Conservation (phyloP, 805 yeast genomes). For the Hanseniaspora taiwanica region DNA sequence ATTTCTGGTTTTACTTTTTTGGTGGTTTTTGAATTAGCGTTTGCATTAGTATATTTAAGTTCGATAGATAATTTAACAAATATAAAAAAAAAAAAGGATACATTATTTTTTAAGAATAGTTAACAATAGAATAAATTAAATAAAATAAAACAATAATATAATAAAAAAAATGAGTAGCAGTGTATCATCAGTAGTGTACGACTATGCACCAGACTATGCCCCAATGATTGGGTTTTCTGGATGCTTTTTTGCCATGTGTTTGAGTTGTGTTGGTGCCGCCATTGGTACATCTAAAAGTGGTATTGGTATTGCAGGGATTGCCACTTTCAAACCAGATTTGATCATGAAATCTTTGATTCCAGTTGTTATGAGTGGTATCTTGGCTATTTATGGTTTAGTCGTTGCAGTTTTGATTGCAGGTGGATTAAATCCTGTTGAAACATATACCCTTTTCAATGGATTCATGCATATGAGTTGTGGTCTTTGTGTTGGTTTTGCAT, state of each 20-base stretch:
- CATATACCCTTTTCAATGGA: slow-evolving; percentile 86
- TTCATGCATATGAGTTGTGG: slow-evolving; percentile 97
- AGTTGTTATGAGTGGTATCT: slow-evolving; percentile 95
- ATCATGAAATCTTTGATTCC: slow-evolving; percentile 94
- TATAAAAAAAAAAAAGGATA: too few species aligned
- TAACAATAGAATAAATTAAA: too few species aligned
- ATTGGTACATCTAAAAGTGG: slow-evolving; percentile 98
- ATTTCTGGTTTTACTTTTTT: too few species aligned
- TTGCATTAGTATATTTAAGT: too few species aligned
- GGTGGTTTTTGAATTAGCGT: too few species aligned
- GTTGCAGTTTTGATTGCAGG: slow-evolving; percentile 94
- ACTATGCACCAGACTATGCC: slow-evolving; percentile 80
- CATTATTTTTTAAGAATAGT: too few species aligned
- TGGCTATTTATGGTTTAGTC: slow-evolving; percentile 92
- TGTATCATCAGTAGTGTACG: slow-evolving; percentile 26
- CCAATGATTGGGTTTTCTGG: slow-evolving; percentile 98
- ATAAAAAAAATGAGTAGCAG: not conserved
- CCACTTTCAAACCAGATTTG: slow-evolving; percentile 92
- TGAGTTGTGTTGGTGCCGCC: slow-evolving; percentile 96
- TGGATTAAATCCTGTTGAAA: slow-evolving; percentile 62
- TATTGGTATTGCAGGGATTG: slow-evolving; percentile 95
- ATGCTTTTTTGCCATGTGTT: slow-evolving; percentile 82
- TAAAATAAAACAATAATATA: slow-evolving; percentile 2
- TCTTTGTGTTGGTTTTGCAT: slow-evolving; percentile 87
- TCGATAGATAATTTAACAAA: too few species aligned